phyloP scores from a whole-genome alignment of 2,329 filamentous ascomycete species.

The Trichoderma breve region DNA sequence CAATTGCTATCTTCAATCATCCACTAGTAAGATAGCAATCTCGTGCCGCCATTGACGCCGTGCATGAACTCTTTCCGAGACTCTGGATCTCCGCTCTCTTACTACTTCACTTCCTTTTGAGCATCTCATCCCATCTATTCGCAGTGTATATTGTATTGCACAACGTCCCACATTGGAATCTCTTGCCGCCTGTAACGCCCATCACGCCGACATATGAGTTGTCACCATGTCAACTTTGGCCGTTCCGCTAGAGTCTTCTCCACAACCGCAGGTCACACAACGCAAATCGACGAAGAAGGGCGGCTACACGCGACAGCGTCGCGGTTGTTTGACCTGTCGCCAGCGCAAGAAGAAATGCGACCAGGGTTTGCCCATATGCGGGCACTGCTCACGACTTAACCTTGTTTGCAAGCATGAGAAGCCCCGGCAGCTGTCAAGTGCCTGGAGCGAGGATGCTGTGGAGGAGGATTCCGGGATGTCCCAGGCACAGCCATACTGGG shows the following conservation, averaged over 20 bases:
- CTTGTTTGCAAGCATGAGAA: constrained; percentile 13
- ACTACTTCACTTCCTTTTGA: not conserved
- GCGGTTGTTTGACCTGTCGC: constrained; percentile 3
- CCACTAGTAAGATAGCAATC: not conserved
- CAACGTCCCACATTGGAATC: not conserved
- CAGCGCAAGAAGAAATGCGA: constrained; percentile 15
- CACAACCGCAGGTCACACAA: not conserved
- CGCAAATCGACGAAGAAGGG: not conserved
- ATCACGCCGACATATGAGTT: not conserved
- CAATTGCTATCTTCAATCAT: not conserved
- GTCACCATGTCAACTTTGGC: not conserved
- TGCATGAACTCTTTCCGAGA: not conserved
- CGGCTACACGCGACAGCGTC: constrained; percentile 11
- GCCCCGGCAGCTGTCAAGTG: not conserved
- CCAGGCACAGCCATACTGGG: not conserved
- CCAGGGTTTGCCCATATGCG: constrained; percentile 1
- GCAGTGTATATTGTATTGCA: not conserved
- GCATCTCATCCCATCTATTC: not conserved
- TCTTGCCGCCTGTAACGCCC: constrained; percentile 5
- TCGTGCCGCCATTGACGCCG: constrained; percentile 6
- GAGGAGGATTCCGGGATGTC: not conserved
- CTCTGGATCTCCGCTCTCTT: not conserved
- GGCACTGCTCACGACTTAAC: constrained; percentile 7
- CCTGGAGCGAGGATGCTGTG: not conserved
- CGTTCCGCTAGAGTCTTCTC: not conserved